Conservation (phyloP, 805 yeast genomes). For the Wickerhamomyces alni region DNA sequence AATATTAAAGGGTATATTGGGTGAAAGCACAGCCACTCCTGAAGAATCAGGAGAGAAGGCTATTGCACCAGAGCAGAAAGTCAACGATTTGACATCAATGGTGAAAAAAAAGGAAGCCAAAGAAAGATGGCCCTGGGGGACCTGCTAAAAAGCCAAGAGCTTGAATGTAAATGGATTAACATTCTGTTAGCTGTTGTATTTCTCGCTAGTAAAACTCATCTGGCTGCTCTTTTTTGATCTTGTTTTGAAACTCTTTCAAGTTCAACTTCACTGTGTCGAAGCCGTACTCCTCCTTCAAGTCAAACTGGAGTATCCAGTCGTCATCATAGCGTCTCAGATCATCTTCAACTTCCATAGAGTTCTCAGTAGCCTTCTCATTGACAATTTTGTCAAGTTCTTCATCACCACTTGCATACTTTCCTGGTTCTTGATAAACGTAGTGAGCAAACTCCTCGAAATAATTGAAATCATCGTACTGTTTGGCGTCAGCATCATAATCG, state of each 20-base stretch:
- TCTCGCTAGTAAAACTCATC: too few species aligned
- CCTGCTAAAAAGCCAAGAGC: slow-evolving; percentile 13
- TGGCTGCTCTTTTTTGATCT: not conserved
- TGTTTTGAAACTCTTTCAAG: not conserved
- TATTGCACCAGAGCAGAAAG: slow-evolving; percentile 11
- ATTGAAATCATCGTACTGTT: slow-evolving; percentile 14
- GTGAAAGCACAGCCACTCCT: slow-evolving; percentile 30
- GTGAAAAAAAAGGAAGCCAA: slow-evolving; percentile 49
- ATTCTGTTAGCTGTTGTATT: too few species aligned
- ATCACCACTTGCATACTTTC: slow-evolving; percentile 4
- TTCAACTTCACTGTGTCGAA: slow-evolving; percentile 14
- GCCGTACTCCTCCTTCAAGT: slow-evolving; percentile 18
- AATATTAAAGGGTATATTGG: slow-evolving; percentile 51
- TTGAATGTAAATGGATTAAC: not conserved
- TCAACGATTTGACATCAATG: slow-evolving; percentile 58
- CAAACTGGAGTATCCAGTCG: slow-evolving; percentile 6
- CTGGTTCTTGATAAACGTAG: slow-evolving; percentile 5
- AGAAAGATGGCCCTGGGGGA: slow-evolving; percentile 4
- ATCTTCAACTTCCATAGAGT: not conserved
- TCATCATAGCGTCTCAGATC: too few species aligned
- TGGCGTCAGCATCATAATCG: slow-evolving; percentile 8
- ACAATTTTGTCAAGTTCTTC: slow-evolving; percentile 4
- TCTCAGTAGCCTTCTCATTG: not conserved
- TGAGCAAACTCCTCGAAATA: slow-evolving; percentile 15
- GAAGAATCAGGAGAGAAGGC: slow-evolving; percentile 8